phyloP scores from a whole-genome alignment of 805 yeast species.

The Yarrowia deformans region DNA sequence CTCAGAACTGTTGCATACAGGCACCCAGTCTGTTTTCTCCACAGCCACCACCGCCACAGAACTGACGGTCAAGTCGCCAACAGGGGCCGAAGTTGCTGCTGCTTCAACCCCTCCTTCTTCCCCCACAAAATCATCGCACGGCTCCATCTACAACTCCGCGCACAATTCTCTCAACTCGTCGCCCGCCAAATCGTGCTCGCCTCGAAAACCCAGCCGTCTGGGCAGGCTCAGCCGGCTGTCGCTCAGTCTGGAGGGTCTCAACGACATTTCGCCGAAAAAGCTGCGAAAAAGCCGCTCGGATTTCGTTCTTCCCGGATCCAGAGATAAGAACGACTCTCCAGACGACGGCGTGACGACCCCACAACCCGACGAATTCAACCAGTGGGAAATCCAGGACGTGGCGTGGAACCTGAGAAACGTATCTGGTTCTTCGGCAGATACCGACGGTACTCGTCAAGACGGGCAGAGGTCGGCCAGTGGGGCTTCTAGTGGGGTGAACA shows the following conservation, averaged over 20 bases:
- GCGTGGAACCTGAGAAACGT: slow-evolving; percentile 39
- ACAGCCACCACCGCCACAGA: slow-evolving; percentile 15
- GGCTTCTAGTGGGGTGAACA: slow-evolving; percentile 24
- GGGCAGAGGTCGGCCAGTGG: not conserved
- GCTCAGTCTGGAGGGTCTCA: slow-evolving; percentile 11
- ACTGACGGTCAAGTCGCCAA: slow-evolving; percentile 13
- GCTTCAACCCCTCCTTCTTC: not conserved
- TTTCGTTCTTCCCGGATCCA: not conserved
- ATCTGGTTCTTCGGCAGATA: slow-evolving; percentile 33
- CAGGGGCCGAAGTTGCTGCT: not conserved
- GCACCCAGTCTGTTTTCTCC: slow-evolving; percentile 21
- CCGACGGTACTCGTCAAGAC: not conserved
- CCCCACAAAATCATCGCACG: slow-evolving; percentile 17
- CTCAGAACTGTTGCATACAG: slow-evolving; percentile 1
- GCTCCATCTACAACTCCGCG: slow-evolving; percentile 27
- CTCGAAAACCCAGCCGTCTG: slow-evolving; percentile 17
- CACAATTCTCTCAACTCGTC: slow-evolving; percentile 23
- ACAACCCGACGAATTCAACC: slow-evolving; percentile 36
- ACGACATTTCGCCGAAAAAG: slow-evolving; percentile 29
- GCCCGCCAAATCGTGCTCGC: slow-evolving; percentile 20
- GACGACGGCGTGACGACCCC: slow-evolving; percentile 7
- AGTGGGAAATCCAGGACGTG: slow-evolving; percentile 39
- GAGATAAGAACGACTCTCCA: not conserved
- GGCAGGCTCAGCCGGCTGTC: slow-evolving; percentile 34
- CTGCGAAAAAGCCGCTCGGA: slow-evolving; percentile 31